Evolutionary conservation across 2,329 filamentous ascomycete genomes (phyloP).

Genomic region (Colletotrichum tanaceti): DNA sequence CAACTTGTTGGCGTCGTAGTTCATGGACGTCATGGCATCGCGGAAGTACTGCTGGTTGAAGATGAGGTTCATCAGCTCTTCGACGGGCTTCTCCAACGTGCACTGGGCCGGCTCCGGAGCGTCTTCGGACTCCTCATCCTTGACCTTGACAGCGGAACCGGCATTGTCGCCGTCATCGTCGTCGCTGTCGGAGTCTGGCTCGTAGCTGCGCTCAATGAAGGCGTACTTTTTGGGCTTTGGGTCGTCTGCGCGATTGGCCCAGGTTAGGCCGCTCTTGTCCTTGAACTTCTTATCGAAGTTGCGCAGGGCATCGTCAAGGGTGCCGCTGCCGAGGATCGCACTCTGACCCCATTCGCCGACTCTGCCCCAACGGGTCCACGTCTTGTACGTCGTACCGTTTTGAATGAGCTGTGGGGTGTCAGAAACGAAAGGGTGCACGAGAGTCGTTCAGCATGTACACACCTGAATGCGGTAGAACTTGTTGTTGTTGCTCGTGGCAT

Average conservation of each 20-base stretch:
- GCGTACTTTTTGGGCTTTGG: conserved; percentile 79
- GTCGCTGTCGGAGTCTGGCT: conserved; percentile 63
- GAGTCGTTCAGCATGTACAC: conserved; percentile 38
- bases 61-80: conserved; percentile 81
- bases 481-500: conserved; percentile 78
- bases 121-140: conserved; percentile 46
- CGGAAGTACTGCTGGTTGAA: conserved; percentile 83
- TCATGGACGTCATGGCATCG: conserved; percentile 72
- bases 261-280: conserved; percentile 68
- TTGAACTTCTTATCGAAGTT: conserved; percentile 72
- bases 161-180: conserved; percentile 54
- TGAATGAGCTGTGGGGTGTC: conserved; percentile 30
- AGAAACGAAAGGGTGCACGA: conserved; percentile 21
- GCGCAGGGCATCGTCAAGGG: conserved; percentile 57
- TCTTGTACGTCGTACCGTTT: conserved; percentile 56
- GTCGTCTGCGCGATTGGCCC: conserved; percentile 63
- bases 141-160: conserved; percentile 40
- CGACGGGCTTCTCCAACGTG: conserved; percentile 68
- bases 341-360: conserved; percentile 72
- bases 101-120: conserved; percentile 59
- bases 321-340: conserved; percentile 56
- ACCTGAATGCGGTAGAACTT: conserved; percentile 85
- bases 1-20: conserved; percentile 80
- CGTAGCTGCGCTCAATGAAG: conserved; percentile 83
- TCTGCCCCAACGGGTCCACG: conserved; percentile 85